Evolutionary conservation across 345 rosid species (phyloP).

Genomic region (Gossypium australe): DNA sequence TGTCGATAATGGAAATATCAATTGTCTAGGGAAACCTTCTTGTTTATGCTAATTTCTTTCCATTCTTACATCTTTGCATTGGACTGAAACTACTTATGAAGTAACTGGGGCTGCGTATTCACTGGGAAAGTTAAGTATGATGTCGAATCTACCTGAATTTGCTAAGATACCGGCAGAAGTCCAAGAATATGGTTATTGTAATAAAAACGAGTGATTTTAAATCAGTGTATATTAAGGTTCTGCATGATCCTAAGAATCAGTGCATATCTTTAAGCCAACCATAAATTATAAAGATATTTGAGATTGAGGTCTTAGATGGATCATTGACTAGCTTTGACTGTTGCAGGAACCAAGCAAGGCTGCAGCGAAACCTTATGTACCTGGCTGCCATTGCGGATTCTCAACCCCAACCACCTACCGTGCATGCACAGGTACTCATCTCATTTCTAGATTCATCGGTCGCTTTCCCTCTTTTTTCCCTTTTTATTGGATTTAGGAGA

Average conservation of each 20-base stretch:
- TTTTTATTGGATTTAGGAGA: background rate
- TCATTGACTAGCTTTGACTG: constrained; percentile 6
- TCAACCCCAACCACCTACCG: constrained; percentile 82
- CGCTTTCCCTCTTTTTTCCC: background rate
- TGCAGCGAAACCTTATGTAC: constrained; percentile 96
- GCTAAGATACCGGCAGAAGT: background rate
- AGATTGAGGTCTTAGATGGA: background rate
- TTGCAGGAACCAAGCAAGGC: constrained; percentile 90
- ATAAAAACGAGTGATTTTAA: background rate
- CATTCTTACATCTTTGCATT: too few species aligned
- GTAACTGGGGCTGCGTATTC: too few species aligned
- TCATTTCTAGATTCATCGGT: background rate
- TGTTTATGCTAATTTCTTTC: too few species aligned
- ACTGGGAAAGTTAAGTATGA: too few species aligned
- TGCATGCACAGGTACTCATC: constrained; percentile 76
- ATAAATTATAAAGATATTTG: background rate
- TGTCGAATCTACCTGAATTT: background rate
- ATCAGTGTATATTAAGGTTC: background rate
- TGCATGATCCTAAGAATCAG: background rate
- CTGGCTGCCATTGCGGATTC: constrained; percentile 98
- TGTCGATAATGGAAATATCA: too few species aligned
- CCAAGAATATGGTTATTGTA: background rate
- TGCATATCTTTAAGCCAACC: background rate
- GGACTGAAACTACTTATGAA: too few species aligned
- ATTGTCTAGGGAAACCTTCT: too few species aligned